Conservation (phyloP, 148 eudicot genomes). For the Camellia granthamiana region DNA sequence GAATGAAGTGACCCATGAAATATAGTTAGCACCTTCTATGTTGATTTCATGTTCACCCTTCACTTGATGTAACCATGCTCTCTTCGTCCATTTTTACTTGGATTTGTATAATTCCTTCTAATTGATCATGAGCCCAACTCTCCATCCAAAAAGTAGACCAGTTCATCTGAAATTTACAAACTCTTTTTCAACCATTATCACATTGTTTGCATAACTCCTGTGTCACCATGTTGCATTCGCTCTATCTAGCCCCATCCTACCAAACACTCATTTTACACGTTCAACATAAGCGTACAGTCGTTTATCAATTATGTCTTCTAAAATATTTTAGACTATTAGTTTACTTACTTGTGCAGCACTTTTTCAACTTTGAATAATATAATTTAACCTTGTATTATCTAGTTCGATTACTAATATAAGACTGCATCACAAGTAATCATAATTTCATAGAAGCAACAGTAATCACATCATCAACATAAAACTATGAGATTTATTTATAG, state of each 20-base stretch:
- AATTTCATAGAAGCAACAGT: background rate
- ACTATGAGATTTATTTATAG: background rate
- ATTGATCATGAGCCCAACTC: background rate
- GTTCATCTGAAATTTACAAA: background rate
- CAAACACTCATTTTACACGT: background rate
- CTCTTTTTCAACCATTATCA: background rate
- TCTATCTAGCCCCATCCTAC: background rate
- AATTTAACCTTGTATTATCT: too few relatives aligned
- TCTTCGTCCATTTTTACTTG: background rate
- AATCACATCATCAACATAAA: background rate
- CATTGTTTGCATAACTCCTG: background rate
- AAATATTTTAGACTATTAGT: background rate
- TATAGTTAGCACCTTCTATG: background rate
- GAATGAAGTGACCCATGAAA: conserved; percentile 2
- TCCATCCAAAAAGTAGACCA: background rate
- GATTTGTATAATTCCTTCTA: background rate
- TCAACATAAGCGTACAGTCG: background rate
- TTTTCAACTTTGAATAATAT: background rate
- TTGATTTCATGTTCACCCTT: background rate
- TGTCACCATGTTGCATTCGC: background rate
- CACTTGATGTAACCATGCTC: background rate
- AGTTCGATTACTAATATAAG: too few relatives aligned
- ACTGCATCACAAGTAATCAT: background rate
- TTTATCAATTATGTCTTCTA: background rate
- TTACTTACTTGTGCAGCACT: conserved; percentile 1